These are phyloP conservation scores for Clonostachys chloroleuca DNA, from an alignment of 2,329 filamentous ascomycete genomes.

Conservation along the genomic window DNA sequence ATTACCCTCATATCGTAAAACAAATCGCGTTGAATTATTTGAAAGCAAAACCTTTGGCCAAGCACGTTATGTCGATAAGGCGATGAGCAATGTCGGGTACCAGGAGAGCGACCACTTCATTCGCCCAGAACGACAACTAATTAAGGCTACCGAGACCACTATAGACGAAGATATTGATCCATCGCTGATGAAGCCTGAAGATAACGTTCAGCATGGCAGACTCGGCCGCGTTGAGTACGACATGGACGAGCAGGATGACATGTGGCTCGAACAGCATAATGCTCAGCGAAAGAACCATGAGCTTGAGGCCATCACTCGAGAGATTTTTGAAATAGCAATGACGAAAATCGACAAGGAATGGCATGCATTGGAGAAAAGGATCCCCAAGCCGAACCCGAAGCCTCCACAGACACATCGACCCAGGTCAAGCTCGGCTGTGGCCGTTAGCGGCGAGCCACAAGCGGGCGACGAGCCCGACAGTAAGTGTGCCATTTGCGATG, in stretches of 20 bases:
- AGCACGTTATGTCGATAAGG: slow-evolving; percentile 89
- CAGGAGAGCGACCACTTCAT: slow-evolving; percentile 91
- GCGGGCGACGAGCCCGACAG: slow-evolving; percentile 88
- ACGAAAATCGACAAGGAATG: slow-evolving; percentile 99
- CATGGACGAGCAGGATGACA: slow-evolving; percentile 98
- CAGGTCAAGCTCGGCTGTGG: slow-evolving; percentile 87
- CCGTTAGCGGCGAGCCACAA: slow-evolving; percentile 88
- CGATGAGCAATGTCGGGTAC: slow-evolving; percentile 94
- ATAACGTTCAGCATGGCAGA: slow-evolving; percentile 21
- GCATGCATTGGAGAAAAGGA: slow-evolving; percentile 92
- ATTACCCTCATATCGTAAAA: slow-evolving; percentile 68
- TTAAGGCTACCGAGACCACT: slow-evolving; percentile 57
- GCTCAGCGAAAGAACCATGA: slow-evolving; percentile 67
- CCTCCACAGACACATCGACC: slow-evolving; percentile 92
- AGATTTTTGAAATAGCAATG: slow-evolving; percentile 95
- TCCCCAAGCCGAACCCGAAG: slow-evolving; percentile 95
- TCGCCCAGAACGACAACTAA: slow-evolving; percentile 68
- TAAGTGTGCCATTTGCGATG: slow-evolving; percentile 96
- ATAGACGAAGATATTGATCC: slow-evolving; percentile 55
- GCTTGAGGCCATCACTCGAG: slow-evolving; percentile 81
- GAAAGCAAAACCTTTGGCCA: slow-evolving; percentile 84
- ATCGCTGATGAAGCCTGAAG: slow-evolving; percentile 17
- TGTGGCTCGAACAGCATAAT: slow-evolving; percentile 89
- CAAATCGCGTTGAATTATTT: slow-evolving; percentile 74
- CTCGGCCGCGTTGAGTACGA: slow-evolving; percentile 94